phyloP scores from a whole-genome alignment of 164 flowering plant species.

The Magnolia sinica region DNA sequence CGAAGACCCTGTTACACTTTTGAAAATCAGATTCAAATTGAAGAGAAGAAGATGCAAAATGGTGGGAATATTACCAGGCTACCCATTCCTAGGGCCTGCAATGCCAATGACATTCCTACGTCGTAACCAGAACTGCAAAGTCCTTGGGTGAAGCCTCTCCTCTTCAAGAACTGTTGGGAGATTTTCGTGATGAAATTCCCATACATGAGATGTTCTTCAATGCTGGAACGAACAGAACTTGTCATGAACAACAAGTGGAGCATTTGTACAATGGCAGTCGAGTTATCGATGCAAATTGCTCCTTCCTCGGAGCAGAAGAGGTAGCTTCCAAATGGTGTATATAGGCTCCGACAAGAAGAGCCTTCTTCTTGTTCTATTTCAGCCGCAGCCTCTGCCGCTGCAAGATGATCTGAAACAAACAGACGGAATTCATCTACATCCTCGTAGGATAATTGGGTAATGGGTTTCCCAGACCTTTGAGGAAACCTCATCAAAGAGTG shows the following conservation, averaged over 20 bases:
- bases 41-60: background rate
- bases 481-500: constrained; percentile 7
- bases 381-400: background rate
- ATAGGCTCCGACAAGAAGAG: constrained; percentile 11
- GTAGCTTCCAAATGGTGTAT: constrained; percentile 65
- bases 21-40: background rate
- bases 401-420: constrained; percentile 19
- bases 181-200: constrained; percentile 38
- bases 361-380: constrained; percentile 12
- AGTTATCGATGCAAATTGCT: constrained; percentile 56
- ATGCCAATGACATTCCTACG: constrained; percentile 54
- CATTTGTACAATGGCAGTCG: constrained; percentile 40
- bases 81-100: constrained; percentile 47
- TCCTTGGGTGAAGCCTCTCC: constrained; percentile 25
- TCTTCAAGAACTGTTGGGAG: constrained; percentile 36
- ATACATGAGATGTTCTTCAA: constrained; percentile 64
- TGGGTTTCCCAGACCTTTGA: background rate
- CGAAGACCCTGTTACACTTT: background rate
- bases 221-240: constrained; percentile 23
- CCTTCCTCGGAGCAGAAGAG: constrained; percentile 58
- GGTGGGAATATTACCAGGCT: background rate
- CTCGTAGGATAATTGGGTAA: constrained; percentile 17
- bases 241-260: constrained; percentile 35
- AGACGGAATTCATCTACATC: constrained; percentile 23
- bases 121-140: constrained; percentile 47